Evolutionary conservation across 192 early-diverging fungal species (phyloP).

Genomic region (Entomortierella beljakovae): DNA sequence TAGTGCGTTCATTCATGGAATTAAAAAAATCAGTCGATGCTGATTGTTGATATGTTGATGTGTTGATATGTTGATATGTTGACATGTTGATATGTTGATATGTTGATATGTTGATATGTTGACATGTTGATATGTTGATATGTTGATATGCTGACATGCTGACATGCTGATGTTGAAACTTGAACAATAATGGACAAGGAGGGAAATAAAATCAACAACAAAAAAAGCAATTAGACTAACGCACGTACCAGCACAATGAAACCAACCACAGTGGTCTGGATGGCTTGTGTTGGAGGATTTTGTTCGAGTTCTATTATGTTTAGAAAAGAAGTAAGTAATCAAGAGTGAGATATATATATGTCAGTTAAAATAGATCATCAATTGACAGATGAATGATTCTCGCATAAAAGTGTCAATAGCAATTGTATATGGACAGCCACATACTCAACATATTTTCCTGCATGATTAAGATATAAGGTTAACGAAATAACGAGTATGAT

Average conservation of each 20-base stretch:
- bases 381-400: neutral
- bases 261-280: conserved; percentile 31
- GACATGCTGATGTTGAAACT: too few relatives aligned
- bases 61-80: too few relatives aligned
- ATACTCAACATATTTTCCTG: neutral
- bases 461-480: neutral
- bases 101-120: too few relatives aligned
- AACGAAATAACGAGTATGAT: neutral
- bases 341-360: neutral
- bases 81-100: too few relatives aligned
- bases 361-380: neutral
- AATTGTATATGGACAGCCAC: neutral
- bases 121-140: too few relatives aligned
- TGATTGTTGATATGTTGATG: neutral
- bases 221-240: neutral
- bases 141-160: too few relatives aligned
- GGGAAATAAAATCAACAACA: neutral
- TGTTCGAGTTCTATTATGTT: conserved; percentile 30
- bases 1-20: too few relatives aligned
- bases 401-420: neutral
- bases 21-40: too few relatives aligned
- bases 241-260: conserved; percentile 51
- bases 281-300: conserved; percentile 35
- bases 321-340: neutral
- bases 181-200: neutral